phyloP scores from a whole-genome alignment of 139 green algal species.

The Chlorella ohadii region DNA sequence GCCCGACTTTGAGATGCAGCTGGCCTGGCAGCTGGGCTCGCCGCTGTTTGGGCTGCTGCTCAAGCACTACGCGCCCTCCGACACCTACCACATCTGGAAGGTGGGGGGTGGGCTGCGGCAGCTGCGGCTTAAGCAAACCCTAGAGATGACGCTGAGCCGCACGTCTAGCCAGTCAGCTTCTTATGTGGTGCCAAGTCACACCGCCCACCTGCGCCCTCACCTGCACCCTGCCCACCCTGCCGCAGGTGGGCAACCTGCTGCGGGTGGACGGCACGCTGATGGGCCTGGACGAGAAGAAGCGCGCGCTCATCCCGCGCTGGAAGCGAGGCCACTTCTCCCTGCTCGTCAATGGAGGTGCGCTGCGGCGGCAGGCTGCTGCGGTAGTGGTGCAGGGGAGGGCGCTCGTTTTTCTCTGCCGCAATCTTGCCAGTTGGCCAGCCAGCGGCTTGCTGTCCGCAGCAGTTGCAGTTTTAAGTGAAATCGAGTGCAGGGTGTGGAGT shows the following conservation, averaged over 20 bases:
- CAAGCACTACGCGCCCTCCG: slow-evolving; percentile 74
- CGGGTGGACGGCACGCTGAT: slow-evolving; percentile 81
- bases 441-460: background rate
- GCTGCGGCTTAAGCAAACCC: too few species aligned
- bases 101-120: slow-evolving; percentile 33
- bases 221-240: background rate
- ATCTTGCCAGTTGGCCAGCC: too few species aligned
- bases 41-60: slow-evolving; percentile 78
- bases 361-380: too few species aligned
- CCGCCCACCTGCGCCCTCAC: too few species aligned
- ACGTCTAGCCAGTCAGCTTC: too few species aligned
- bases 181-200: too few species aligned
- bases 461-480: too few species aligned
- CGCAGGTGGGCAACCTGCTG: slow-evolving; percentile 59
- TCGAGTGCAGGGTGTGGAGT: too few species aligned
- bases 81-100: slow-evolving; percentile 71
- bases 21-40: slow-evolving; percentile 80
- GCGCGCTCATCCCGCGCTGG: slow-evolving; percentile 72
- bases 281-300: slow-evolving; percentile 65
- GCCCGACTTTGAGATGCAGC: slow-evolving; percentile 76
- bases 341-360: slow-evolving; percentile 66
- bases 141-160: too few species aligned
- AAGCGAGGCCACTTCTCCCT: slow-evolving; percentile 83
- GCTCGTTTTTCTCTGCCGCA: background rate
- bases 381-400: background rate